These are phyloP conservation scores for Penicillium paradoxum DNA, from an alignment of 495 filamentous ascomycete genomes.

Conservation along the genomic window DNA sequence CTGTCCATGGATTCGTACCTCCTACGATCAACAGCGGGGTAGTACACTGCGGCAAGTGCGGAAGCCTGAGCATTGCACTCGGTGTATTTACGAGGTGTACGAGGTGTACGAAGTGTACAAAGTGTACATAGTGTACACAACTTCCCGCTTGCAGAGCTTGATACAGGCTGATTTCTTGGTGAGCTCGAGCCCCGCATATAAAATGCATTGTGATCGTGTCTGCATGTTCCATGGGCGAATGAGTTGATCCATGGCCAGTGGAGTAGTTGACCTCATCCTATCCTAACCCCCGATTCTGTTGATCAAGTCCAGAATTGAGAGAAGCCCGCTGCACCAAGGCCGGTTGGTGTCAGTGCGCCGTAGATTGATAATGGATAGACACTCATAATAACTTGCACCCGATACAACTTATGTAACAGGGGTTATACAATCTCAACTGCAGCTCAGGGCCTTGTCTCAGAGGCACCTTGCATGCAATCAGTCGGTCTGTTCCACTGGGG, in stretches of 20 bases:
- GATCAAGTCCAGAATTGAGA: background rate
- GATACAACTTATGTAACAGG: background rate
- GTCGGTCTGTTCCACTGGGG: background rate
- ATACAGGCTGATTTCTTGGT: background rate
- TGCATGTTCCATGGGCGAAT: background rate
- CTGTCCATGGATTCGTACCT: background rate
- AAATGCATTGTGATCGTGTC: constrained; percentile 3
- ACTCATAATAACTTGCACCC: background rate
- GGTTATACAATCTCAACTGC: background rate
- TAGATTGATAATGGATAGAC: constrained; percentile 19
- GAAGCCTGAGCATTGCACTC: constrained; percentile 1
- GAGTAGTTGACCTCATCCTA: constrained; percentile 6
- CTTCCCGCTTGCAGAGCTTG: constrained; percentile 5
- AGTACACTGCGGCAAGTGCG: constrained; percentile 19
- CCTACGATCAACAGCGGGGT: constrained; percentile 1
- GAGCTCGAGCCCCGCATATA: constrained; percentile 1
- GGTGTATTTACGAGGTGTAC: background rate
- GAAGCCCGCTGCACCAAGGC: background rate
- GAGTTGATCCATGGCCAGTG: background rate
- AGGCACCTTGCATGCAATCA: background rate
- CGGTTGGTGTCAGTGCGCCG: constrained; percentile 3
- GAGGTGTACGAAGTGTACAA: too few species aligned
- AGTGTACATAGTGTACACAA: too few species aligned
- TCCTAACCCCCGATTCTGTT: background rate
- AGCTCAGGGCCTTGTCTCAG: constrained; percentile 6